Percentiles rank a stretch among this genome's conserved stretches.
phyloP scores from a whole-genome alignment of 768 basidiomycete species.

The Aureoboletus auriporus region DNA sequence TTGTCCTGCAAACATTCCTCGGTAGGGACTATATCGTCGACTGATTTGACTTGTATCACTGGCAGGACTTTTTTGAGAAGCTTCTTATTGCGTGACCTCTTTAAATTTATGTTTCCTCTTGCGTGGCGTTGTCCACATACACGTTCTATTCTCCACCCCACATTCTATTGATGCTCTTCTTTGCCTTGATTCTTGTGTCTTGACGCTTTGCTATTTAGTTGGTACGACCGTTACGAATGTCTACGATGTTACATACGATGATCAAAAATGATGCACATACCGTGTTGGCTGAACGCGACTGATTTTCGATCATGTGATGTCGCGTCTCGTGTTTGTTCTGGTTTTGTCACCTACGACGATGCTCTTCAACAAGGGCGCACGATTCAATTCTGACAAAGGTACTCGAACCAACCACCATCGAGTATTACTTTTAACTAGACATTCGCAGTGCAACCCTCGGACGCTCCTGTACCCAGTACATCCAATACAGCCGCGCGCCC shows the following conservation, averaged over 20 bases:
- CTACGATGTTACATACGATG: constrained; percentile 27
- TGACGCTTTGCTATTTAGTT: constrained; percentile 8
- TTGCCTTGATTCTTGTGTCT: constrained; percentile 8
- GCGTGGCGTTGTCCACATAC: not conserved
- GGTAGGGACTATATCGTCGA: constrained; percentile 8
- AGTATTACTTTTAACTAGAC: not conserved
- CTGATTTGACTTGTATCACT: constrained; percentile 14
- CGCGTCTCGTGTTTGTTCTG: constrained; percentile 19
- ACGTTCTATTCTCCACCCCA: not conserved
- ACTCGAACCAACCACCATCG: not conserved
- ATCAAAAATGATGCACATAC: constrained; percentile 18
- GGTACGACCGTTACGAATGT: constrained; percentile 23
- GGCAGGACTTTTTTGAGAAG: constrained; percentile 19
- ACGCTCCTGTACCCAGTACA: constrained; percentile 33
- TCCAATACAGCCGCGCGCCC: constrained; percentile 24
- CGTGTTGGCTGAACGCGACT: constrained; percentile 4
- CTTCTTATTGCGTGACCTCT: constrained; percentile 19
- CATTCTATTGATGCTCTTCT: constrained; percentile 1
- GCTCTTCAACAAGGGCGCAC: constrained; percentile 49
- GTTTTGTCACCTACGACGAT: constrained; percentile 5
- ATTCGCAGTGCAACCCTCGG: constrained; percentile 23
- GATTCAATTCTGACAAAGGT: constrained; percentile 13
- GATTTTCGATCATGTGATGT: constrained; percentile 23
- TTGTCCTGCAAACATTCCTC: constrained; percentile 12
- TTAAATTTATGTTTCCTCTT: constrained; percentile 14